Evolutionary conservation across 2,329 filamentous ascomycete genomes (phyloP), one percentile per base, ranked within the genome.

Genomic region (Paramyrothecium sp.): DNA sequence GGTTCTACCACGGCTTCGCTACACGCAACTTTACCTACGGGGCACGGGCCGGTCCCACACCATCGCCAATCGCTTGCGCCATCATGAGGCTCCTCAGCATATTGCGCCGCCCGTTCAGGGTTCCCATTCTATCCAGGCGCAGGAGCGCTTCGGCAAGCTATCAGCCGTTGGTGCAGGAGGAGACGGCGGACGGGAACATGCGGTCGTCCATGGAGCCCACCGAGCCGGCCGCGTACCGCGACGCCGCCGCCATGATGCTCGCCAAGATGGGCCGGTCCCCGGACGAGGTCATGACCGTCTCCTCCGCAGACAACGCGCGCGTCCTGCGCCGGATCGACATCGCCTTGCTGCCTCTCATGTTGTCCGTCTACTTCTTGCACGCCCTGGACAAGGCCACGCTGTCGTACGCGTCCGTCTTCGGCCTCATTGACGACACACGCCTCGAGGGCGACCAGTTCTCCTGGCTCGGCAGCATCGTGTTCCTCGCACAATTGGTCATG

Each of bases 361-460:
- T 88, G 12, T 76, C 78, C 7, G 82, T 87, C 20, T 89, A 88
- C 69, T 87, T 85, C 64, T 76, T 88, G 0, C 86, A 89, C 61
- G 81, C 80, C 12, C 74, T 88, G 7, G 86, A 88, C 72, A 89
- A 89, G 68, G 80, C 84, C 0, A 85, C 83, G 0, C 74, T 88
- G 72, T 74, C 71, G 2, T 89, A 88, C 63, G 83, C 83, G 3
- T 86, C 85, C 0, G 81, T 88, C 12, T 88, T 88, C 61, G 85
- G 85, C 2, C 74, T 89, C 12, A 80, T 85, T 33, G 74, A 85
- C 54, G 82, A 87, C 65, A 81, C 84, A 0, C 67, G 79, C 46
- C 79, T 89, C 2, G 71, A 79, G 10, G 83, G 83, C 17, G 74
- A 83, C 52, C 77, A 88, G 75, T 79, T 75, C 62, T 86, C 84